phyloP scores from a whole-genome alignment of 2,329 filamentous ascomycete species.

The Ophiostoma quercus region DNA sequence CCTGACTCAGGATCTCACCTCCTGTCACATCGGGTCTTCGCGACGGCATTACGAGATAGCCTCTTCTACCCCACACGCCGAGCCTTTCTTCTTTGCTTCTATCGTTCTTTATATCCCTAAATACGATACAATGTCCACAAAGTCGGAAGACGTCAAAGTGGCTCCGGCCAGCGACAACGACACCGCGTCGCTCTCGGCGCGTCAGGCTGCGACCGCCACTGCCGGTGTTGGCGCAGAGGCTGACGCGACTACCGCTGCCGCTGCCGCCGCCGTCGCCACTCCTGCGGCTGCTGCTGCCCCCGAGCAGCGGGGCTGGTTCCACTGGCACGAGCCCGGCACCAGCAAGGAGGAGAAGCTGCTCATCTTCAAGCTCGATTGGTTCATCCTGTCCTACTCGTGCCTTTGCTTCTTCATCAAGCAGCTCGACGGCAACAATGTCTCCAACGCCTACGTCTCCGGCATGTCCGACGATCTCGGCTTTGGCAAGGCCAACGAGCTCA shows the following conservation, averaged over 20 bases:
- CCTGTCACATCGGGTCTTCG: neutral
- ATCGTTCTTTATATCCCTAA: neutral
- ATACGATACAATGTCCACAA: neutral
- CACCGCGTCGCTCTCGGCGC: conserved; percentile 4
- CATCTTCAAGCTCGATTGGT: conserved; percentile 47
- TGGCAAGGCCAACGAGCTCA: conserved; percentile 37
- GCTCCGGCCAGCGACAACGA: neutral
- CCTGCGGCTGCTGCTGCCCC: neutral
- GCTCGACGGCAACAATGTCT: conserved; percentile 44
- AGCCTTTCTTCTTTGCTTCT: neutral
- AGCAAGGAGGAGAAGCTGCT: conserved; percentile 41
- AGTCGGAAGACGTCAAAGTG: conserved; percentile 2
- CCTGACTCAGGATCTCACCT: conserved; percentile 1
- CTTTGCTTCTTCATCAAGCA: conserved; percentile 45
- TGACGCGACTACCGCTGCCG: neutral
- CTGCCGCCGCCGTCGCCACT: neutral
- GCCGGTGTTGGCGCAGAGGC: neutral
- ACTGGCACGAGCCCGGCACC: conserved; percentile 42
- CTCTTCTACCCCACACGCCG: neutral
- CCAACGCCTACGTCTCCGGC: conserved; percentile 46
- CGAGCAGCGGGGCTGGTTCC: conserved; percentile 32
- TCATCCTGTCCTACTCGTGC: conserved; percentile 40
- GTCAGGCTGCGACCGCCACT: neutral
- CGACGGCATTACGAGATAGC: conserved; percentile 6
- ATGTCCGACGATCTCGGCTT: conserved; percentile 44